A percentile compares a stretch with the other conserved stretches of the same genome.
Evolutionary conservation across 148 eudicot species (phyloP).

Genomic region (Tetragonia tetragonoides): DNA sequence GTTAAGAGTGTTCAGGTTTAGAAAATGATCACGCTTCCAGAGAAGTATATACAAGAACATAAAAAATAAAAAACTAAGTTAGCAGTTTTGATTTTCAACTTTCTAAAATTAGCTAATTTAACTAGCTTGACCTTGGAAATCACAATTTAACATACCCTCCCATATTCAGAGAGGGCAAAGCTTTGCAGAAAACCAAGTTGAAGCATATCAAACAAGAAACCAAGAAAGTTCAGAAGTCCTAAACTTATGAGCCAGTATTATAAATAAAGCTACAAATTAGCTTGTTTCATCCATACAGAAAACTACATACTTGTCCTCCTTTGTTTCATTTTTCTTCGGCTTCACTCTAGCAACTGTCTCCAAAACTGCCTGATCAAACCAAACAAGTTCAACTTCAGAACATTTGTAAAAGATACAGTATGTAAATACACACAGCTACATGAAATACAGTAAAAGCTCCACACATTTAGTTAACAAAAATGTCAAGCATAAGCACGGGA

Average conservation of each 20-base stretch:
- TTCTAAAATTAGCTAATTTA: background rate
- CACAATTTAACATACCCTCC: background rate
- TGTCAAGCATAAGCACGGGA: constrained; percentile 1
- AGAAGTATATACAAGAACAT: background rate
- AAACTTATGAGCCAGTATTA: background rate
- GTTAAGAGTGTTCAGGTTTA: constrained; percentile 14
- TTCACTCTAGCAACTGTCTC: constrained; percentile 98
- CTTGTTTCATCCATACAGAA: constrained; percentile 17
- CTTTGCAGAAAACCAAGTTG: background rate
- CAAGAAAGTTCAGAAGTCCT: background rate
- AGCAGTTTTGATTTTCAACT: background rate
- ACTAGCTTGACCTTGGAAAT: background rate
- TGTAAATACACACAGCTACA: background rate
- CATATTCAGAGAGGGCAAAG: background rate
- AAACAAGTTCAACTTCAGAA: constrained; percentile 14
- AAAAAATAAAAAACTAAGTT: background rate
- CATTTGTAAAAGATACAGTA: background rate
- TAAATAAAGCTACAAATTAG: constrained; percentile 3
- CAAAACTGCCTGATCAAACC: constrained; percentile 72
- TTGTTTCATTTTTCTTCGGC: constrained; percentile 95
- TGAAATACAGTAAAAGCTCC: constrained; percentile 1
- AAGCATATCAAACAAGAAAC: background rate
- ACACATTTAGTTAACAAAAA: background rate
- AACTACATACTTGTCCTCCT: constrained; percentile 85
- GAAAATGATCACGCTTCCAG: background rate